Conservation (phyloP, 306 rosid species). For the Canavalia ensiformis region DNA sequence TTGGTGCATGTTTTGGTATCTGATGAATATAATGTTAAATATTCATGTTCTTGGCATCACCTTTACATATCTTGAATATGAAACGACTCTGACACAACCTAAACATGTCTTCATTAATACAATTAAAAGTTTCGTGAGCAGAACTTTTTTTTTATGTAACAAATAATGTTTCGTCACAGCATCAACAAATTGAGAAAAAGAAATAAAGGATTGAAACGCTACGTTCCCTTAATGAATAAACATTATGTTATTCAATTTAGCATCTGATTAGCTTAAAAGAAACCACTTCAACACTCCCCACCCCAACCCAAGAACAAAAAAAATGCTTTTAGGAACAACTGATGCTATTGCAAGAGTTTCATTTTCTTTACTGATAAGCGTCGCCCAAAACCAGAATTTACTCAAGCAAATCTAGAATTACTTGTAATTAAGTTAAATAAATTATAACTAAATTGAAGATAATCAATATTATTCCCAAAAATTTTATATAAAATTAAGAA, state of each 20-base stretch:
- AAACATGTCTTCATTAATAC: slow-evolving; percentile 38
- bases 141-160: not conserved
- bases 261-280: slow-evolving; percentile 14
- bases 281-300: not conserved
- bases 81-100: slow-evolving; percentile 49
- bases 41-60: slow-evolving; percentile 21
- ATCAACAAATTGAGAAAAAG: not conserved
- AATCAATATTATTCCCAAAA: too few relatives aligned
- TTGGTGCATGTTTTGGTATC: slow-evolving; percentile 7
- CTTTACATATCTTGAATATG: slow-evolving; percentile 12
- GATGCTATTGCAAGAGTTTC: too few relatives aligned
- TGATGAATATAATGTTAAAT: slow-evolving; percentile 38
- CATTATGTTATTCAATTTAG: not conserved
- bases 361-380: too few relatives aligned
- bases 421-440: too few relatives aligned
- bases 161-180: not conserved
- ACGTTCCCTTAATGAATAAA: slow-evolving; percentile 7
- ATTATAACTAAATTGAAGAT: too few relatives aligned
- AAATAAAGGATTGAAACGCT: not conserved
- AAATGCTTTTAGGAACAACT: too few relatives aligned
- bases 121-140: not conserved
- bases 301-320: too few relatives aligned
- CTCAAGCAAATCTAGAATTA: too few relatives aligned
- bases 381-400: too few relatives aligned
- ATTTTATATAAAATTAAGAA: too few relatives aligned